These are phyloP conservation scores for Cyclostephanos tholiformis DNA, from an alignment of 108 stramenopile genomes.

Conservation along the genomic window DNA sequence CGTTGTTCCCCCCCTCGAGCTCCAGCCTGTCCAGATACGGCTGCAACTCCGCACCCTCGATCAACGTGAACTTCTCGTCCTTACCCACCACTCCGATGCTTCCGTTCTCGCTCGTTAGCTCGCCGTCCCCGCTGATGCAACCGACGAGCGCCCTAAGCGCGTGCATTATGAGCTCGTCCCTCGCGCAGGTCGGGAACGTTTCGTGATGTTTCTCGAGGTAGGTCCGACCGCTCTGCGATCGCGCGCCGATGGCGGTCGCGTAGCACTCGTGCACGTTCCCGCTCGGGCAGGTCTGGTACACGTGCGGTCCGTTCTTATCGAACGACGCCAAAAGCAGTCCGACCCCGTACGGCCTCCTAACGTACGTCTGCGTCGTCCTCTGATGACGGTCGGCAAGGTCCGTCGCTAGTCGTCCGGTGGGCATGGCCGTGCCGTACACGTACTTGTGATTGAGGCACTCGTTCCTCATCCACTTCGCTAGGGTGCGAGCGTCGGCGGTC, in stretches of 20 bases:
- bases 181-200: conserved; percentile 50
- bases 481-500: conserved; percentile 95
- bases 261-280: conserved; percentile 97
- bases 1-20: conserved; percentile 62
- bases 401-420: conserved; percentile 87
- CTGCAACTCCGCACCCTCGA: conserved; percentile 86
- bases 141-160: conserved; percentile 93
- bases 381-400: conserved; percentile 99
- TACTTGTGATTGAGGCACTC: conserved; percentile 98
- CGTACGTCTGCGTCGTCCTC: conserved; percentile 98
- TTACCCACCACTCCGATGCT: conserved; percentile 83
- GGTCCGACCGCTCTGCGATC: conserved; percentile 94
- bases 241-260: conserved; percentile 95
- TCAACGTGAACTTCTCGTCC: conserved; percentile 68
- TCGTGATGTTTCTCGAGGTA: conserved; percentile 97
- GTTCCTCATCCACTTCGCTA: conserved; percentile 97
- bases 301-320: conserved; percentile 90
- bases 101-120: conserved; percentile 89
- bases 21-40: conserved; percentile 86
- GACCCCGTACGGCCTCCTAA: conserved; percentile 97
- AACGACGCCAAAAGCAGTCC: conserved; percentile 91
- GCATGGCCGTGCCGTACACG: conserved; percentile 93
- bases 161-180: conserved; percentile 95
- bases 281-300: conserved; percentile 96
- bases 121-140: conserved; percentile 90